Evolutionary conservation across 495 filamentous ascomycete genomes (phyloP), one percentile per base, ranked within the genome.

Genomic region (Geopyxis carbonaria): DNA sequence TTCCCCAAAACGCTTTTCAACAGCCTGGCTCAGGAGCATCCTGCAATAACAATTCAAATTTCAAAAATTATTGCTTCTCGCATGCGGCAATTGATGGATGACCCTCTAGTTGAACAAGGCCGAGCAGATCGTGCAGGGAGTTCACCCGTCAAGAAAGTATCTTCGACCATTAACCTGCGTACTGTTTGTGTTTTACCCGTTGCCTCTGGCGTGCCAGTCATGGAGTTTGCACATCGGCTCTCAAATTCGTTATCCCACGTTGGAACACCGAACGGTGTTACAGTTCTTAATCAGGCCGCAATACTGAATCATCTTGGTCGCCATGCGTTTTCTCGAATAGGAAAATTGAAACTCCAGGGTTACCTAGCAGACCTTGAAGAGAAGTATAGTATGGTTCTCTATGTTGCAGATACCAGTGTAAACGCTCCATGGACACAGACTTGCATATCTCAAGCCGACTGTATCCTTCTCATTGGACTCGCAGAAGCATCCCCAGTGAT

Each of bases 341-440:
- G 89, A 2, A 95, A 93, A 54, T 66, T 97, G 22, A 95, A 93
- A 59, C 64, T 97, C 11, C 80, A 89, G 9, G 89, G 95, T 43
- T 94, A 97, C 53, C 69, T 97, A 22, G 91, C 91, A 7, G 89
- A 97, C 52, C 64, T 97, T 8, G 89, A 97, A 59, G 89, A 97
- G 59, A 92, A 92, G 52, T 97, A 91, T 50, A 82, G 91, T 1
- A 72, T 95, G 51, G 84, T 97, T 4, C 60, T 97, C 10, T 97
- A 97, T 54, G 81, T 97, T 38, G 89, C 87, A n/a, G 89, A 95
- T 52, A 95, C 87, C 21, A 91, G 75, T 43, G 84, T 94, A 41
- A 93, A 91, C 53, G 73, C 91, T 0, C 89, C 89, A 7, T 97
- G 89, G 89, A 97, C 89, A 2, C 86, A 94, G 56, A 95, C 89